Evolutionary conservation across 345 rosid genomes (phyloP).

Genomic region (Laguncularia racemosa): DNA sequence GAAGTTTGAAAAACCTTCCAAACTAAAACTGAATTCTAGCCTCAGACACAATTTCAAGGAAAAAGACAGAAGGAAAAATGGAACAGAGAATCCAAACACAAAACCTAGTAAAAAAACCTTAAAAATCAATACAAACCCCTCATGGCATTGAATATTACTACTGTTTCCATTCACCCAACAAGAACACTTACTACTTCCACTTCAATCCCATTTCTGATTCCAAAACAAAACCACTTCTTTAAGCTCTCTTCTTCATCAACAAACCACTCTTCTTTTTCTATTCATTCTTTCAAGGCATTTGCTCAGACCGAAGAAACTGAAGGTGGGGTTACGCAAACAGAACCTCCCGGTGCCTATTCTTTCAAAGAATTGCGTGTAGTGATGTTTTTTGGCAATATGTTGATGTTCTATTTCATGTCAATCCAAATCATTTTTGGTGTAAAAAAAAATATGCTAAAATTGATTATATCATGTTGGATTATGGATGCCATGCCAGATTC

Average conservation of each 20-base stretch:
- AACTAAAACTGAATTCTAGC: no score
- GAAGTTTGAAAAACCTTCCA: background rate
- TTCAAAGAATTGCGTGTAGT: no score
- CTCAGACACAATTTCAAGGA: no score
- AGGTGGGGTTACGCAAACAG: constrained; percentile 27
- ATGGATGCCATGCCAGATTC: no score
- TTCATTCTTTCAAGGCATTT: constrained; percentile 15
- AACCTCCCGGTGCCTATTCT: constrained; percentile 13
- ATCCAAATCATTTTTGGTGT: no score
- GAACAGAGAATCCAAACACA: background rate
- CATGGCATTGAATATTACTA: constrained; percentile 31
- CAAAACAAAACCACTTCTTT: constrained; percentile 13
- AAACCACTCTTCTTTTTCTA: background rate
- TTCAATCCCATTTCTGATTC: constrained; percentile 7
- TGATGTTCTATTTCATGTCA: no score
- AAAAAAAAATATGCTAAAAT: no score
- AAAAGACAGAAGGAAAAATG: no score
- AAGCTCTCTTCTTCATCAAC: constrained; percentile 11
- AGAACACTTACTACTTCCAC: no score
- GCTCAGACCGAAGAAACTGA: constrained; percentile 36
- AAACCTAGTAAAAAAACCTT: background rate
- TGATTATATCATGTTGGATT: no score
- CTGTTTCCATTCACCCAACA: constrained; percentile 21
- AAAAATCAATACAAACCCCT: background rate
- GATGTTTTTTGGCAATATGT: no score